Evolutionary conservation across 768 basidiomycete genomes (phyloP), one percentile per base, ranked within the genome.

Genomic region (Lactarius deliciosus): DNA sequence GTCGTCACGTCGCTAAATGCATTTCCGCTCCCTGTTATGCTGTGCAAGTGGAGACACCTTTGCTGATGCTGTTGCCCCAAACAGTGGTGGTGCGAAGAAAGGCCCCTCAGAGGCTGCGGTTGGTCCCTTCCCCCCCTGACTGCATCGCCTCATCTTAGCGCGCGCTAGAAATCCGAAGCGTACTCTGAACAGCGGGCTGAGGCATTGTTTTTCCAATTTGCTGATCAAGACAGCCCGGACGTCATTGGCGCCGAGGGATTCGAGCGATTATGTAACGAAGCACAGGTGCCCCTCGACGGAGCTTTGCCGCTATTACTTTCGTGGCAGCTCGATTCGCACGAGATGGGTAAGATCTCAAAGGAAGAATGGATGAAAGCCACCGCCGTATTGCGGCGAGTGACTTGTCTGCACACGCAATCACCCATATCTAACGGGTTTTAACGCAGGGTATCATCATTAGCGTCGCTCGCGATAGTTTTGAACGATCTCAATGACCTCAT

Each of bases 171-270:
- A 30, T 36, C 61, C 5, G 75, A 73, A 34, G 74, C 83, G 10
- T 92, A 89, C 76, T 81, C 80, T 20, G 76, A 81, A 54, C 82
- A 81, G 56, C 81, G 86, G 20, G 76, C 80, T 28, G 77, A 76
- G 1, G 47, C 55, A 5, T 79, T 92, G 18, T 94, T 93, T 79
- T 77, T 77, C 60, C 75, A 73, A 2, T 92, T 90, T 72, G 84
- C 85, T 28, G 77, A 80, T 65, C 65, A 69, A 9, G 89, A 91
- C 57, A 77, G 81, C 30, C 78, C 84, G 15, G 71, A 75, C 41
- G 78, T 83, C 54, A 92, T 94, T 71, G 88, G 86, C 0, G 83
- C 89, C 1, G 90, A 86, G 65, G 90, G 91, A 2, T 85, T 93
- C 68, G 86, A 88, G 75, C 79, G 77, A 61, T 76, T 95, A 34